Evolutionary conservation across 192 early-diverging fungal species (phyloP).

Genomic region (Chytriomyces sp.): DNA sequence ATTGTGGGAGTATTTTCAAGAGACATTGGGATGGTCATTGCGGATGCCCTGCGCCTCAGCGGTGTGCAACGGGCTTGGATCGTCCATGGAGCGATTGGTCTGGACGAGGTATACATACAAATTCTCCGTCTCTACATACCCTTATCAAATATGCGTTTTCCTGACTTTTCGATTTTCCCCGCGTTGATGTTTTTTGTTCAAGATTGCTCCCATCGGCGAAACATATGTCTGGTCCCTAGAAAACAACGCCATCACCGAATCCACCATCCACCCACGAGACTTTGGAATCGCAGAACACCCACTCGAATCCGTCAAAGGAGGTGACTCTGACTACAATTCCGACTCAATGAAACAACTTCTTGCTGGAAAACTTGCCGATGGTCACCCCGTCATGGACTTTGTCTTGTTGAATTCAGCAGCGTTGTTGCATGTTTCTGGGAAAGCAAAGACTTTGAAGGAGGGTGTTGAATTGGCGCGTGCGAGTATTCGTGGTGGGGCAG

Average conservation of each 20-base stretch:
- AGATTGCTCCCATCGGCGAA: conserved; percentile 85
- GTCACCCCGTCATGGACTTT: conserved; percentile 79
- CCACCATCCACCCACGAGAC: conserved; percentile 73
- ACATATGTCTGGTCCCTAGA: conserved; percentile 89
- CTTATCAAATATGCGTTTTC: neutral
- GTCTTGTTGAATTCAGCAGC: conserved; percentile 93
- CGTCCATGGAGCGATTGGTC: conserved; percentile 85
- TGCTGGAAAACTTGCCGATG: conserved; percentile 60
- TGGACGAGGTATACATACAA: conserved; percentile 77
- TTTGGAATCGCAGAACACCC: conserved; percentile 85
- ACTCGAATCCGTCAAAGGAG: conserved; percentile 72
- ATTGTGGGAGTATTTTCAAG: conserved; percentile 92
- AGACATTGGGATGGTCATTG: conserved; percentile 78
- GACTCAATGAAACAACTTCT: conserved; percentile 71
- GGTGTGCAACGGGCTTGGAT: conserved; percentile 86
- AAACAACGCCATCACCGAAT: conserved; percentile 64
- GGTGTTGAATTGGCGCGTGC: conserved; percentile 78
- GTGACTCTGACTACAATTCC: conserved; percentile 76
- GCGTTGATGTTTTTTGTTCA: neutral
- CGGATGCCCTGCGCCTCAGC: conserved; percentile 76
- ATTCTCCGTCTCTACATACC: neutral
- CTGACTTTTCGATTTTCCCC: neutral
- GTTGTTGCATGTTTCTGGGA: conserved; percentile 79
- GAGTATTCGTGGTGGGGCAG: conserved; percentile 75
- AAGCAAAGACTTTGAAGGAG: conserved; percentile 70